Percentiles rank a stretch among this genome's conserved stretches.
Conservation (phyloP, 805 yeast species). For the Groenewaldozyma tartarivorans region DNA sequence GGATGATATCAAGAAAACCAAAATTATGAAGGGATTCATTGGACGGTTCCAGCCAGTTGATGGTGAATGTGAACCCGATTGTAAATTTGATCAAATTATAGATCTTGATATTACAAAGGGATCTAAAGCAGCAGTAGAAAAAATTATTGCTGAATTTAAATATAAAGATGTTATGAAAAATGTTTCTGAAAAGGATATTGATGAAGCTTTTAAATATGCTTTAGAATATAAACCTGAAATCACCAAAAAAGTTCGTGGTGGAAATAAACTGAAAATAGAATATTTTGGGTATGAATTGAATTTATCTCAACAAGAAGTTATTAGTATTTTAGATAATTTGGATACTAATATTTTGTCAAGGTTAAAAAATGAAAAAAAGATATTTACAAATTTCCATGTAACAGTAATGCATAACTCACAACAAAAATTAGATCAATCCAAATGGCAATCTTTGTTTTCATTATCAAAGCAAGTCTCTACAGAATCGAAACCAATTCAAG, state of each 20-base stretch:
- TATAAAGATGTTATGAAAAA: constrained; percentile 38
- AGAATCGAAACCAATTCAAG: too few relatives aligned
- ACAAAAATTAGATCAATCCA: background rate
- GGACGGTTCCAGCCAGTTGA: constrained; percentile 57
- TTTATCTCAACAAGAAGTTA: background rate
- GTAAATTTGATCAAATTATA: constrained; percentile 54
- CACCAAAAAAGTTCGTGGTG: constrained; percentile 25
- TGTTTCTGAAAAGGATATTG: constrained; percentile 33
- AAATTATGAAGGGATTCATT: constrained; percentile 68
- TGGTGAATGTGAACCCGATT: constrained; percentile 44
- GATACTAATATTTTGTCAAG: constrained; percentile 9
- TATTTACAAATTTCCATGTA: constrained; percentile 24
- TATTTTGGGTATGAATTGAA: constrained; percentile 1
- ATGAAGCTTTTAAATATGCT: constrained; percentile 44
- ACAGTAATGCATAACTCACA: constrained; percentile 23
- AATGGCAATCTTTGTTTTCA: background rate
- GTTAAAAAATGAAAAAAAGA: constrained; percentile 5
- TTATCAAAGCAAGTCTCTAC: too few relatives aligned
- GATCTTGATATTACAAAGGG: constrained; percentile 44
- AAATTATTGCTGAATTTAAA: constrained; percentile 32
- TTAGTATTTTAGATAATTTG: constrained; percentile 17
- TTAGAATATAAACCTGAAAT: constrained; percentile 44
- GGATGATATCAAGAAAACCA: constrained; percentile 41
- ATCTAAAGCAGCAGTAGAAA: constrained; percentile 40
- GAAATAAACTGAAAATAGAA: background rate